Evolutionary conservation across 768 basidiomycete genomes (phyloP).

Genomic region (Suillus subaureus): DNA sequence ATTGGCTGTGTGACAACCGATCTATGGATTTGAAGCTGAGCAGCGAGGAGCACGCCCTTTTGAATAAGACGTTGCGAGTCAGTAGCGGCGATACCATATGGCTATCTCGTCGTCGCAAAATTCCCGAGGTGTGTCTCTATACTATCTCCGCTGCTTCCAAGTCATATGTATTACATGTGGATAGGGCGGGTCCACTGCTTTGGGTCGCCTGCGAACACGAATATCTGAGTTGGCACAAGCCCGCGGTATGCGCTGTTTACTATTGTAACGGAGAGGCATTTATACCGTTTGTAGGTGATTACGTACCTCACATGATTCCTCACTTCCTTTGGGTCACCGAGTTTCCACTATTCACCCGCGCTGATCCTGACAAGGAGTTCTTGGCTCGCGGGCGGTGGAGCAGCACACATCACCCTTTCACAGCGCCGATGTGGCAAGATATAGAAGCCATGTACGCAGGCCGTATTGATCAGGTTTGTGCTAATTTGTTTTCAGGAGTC

Average conservation of each 20-base stretch:
- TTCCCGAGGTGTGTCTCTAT: slow-evolving; percentile 50
- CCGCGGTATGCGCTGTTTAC: slow-evolving; percentile 48
- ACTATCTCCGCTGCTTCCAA: slow-evolving; percentile 7
- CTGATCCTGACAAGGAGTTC: slow-evolving; percentile 86
- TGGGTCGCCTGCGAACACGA: slow-evolving; percentile 71
- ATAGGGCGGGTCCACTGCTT: slow-evolving; percentile 84
- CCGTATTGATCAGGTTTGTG: slow-evolving; percentile 55
- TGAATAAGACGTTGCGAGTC: slow-evolving; percentile 47
- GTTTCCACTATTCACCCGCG: slow-evolving; percentile 88
- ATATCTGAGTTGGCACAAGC: slow-evolving; percentile 68
- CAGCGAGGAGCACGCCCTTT: slow-evolving; percentile 30
- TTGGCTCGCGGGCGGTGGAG: slow-evolving; percentile 88
- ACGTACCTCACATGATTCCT: slow-evolving; percentile 56
- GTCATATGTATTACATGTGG: slow-evolving; percentile 23
- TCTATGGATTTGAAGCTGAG: slow-evolving; percentile 21
- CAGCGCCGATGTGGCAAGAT: slow-evolving; percentile 93
- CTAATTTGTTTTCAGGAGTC: slow-evolving; percentile 1
- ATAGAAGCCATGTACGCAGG: slow-evolving; percentile 75
- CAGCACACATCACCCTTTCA: slow-evolving; percentile 94
- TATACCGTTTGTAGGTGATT: slow-evolving; percentile 48
- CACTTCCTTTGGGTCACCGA: slow-evolving; percentile 96
- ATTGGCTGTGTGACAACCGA: slow-evolving; percentile 49
- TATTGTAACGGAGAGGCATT: slow-evolving; percentile 8
- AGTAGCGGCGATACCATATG: slow-evolving; percentile 57
- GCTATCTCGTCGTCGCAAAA: slow-evolving; percentile 52